Evolutionary conservation across 73 alveolate genomes (phyloP).

Genomic region (Durusdinium trenchii): DNA sequence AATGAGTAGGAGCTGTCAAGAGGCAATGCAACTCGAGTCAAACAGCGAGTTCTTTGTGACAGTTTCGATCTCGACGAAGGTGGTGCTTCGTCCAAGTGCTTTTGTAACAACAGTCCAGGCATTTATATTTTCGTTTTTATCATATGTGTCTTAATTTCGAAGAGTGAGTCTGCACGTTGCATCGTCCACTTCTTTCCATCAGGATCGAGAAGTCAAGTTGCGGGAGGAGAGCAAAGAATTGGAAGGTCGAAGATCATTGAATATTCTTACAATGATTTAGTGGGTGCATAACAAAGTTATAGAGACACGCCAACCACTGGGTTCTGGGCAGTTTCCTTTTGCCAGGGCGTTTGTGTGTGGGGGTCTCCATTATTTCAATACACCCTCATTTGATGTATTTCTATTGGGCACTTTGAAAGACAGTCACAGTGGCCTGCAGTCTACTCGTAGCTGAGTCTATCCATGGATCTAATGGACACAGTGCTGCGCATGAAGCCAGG

Average conservation of each 20-base stretch:
- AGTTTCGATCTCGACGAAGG: no score
- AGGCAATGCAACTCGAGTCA: no score
- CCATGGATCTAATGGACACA: no score
- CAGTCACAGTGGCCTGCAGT: no score
- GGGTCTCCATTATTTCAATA: background rate
- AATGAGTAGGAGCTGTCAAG: no score
- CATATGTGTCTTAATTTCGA: background rate
- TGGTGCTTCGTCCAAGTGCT: no score
- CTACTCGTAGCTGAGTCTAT: no score
- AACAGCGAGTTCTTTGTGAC: no score
- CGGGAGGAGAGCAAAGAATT: background rate
- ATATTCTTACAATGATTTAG: background rate
- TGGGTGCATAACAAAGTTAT: no score
- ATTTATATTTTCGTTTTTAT: background rate
- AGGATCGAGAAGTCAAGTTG: constrained; percentile 41
- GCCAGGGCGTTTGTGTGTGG: background rate
- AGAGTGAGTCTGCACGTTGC: background rate
- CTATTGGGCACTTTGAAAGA: background rate
- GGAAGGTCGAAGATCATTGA: constrained; percentile 39
- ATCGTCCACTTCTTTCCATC: background rate
- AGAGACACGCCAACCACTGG: background rate
- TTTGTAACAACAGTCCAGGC: no score
- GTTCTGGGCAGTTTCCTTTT: background rate
- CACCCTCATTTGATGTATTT: background rate
- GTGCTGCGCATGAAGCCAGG: no score